phyloP scores from a whole-genome alignment of 192 early-diverging fungal genomes.

The Linnemannia zychae region DNA sequence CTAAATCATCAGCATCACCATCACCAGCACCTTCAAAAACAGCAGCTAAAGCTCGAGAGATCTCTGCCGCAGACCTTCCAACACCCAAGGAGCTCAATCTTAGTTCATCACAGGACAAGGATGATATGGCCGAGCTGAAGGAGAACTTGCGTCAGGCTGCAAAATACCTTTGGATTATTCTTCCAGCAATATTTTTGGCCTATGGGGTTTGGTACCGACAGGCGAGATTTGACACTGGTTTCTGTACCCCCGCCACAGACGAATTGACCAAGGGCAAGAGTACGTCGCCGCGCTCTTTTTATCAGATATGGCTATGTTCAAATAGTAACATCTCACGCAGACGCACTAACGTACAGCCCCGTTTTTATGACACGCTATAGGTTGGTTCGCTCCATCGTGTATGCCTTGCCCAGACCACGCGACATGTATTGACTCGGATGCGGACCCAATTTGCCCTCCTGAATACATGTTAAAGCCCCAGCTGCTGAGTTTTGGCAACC shows the following conservation, averaged over 20 bases:
- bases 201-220: constrained; percentile 55
- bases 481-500: constrained; percentile 54
- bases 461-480: constrained; percentile 53
- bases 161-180: background rate
- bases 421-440: constrained; percentile 34
- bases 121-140: background rate
- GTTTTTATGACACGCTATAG: constrained; percentile 1
- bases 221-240: constrained; percentile 48
- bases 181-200: constrained; percentile 23
- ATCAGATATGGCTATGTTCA: background rate
- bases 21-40: constrained; percentile 13
- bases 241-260: constrained; percentile 24
- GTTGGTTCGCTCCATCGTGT: constrained; percentile 52
- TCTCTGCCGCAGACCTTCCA: constrained; percentile 10
- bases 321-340: background rate
- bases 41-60: constrained; percentile 6
- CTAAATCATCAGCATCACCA: background rate
- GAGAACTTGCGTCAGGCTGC: constrained; percentile 16
- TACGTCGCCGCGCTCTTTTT: too few species aligned
- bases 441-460: constrained; percentile 38
- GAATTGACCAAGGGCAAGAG: constrained; percentile 1
- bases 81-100: constrained; percentile 18
- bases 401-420: constrained; percentile 61
- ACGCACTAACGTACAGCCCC: background rate
- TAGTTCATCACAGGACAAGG: constrained; percentile 3